Percentiles rank a stretch among this genome's conserved stretches.
Evolutionary conservation across 345 rosid species (phyloP).

Genomic region (Carallia brachiata): DNA sequence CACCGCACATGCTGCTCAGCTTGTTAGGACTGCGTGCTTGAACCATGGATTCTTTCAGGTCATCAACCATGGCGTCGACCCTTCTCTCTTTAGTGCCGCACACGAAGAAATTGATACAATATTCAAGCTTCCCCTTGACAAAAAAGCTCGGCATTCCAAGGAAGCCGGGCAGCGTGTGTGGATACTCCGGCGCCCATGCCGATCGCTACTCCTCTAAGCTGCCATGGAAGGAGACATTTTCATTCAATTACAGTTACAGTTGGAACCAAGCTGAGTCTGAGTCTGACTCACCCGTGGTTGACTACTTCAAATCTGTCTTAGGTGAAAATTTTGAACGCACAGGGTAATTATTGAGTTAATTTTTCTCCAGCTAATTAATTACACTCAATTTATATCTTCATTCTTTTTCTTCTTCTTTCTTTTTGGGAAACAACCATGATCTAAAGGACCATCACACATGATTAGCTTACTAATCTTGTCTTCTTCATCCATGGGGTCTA

Average conservation of each 20-base stretch:
- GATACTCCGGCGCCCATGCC: slow-evolving; percentile 56
- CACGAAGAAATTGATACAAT: slow-evolving; percentile 32
- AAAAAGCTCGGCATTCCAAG: slow-evolving; percentile 37
- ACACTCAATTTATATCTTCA: too few relatives aligned
- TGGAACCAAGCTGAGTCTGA: slow-evolving; percentile 10
- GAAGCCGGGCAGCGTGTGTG: slow-evolving; percentile 34
- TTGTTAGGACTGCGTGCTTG: slow-evolving; percentile 42
- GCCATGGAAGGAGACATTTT: slow-evolving; percentile 69
- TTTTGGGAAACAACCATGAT: too few relatives aligned
- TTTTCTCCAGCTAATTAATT: neutral
- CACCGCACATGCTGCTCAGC: slow-evolving; percentile 33
- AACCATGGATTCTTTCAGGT: slow-evolving; percentile 66
- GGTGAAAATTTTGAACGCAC: slow-evolving; percentile 46
- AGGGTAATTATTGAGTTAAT: slow-evolving; percentile 33
- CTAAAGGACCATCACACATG: too few relatives aligned
- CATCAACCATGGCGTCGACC: slow-evolving; percentile 50
- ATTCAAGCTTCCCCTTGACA: slow-evolving; percentile 40
- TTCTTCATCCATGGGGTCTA: too few relatives aligned
- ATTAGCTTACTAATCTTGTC: too few relatives aligned
- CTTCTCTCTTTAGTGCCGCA: slow-evolving; percentile 34
- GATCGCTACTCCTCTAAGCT: slow-evolving; percentile 48
- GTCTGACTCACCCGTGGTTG: slow-evolving; percentile 17
- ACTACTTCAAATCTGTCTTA: slow-evolving; percentile 40
- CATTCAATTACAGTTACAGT: slow-evolving; percentile 28
- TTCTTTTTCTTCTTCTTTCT: too few relatives aligned